Evolutionary conservation across 257 asterid species (phyloP), one percentile per base, ranked within the genome.

Genomic region (Solanum habrochaites): DNA sequence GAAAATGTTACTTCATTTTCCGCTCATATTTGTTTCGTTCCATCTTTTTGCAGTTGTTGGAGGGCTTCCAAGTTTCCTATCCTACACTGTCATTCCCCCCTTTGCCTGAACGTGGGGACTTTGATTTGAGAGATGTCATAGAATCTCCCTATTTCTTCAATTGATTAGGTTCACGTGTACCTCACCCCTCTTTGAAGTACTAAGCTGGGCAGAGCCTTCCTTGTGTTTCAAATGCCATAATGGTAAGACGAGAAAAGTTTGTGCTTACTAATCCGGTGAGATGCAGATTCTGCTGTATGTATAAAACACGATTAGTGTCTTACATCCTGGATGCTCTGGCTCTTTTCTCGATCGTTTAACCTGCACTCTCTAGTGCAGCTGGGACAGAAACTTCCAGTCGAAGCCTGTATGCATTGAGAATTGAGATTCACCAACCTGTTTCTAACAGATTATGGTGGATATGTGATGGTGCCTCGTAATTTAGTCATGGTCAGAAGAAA

Each of bases 91-190:
- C 92, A 27, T 97, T 97, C 90, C 99, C 99, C n/a, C 91, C 95
- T 25, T 89, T 97, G 93, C 99, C 99, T 3, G 98, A 93, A 62
- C 92, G 97, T 64, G 99, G 99, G 29, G 96, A 94, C 87, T 94
- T 97, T 40, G 95, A 97, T 87, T 96, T 97, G 83, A 88, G 87
- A 88, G 96, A 95, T 31, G 99, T 97, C 71, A 82, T 97, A 87
- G 91, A 88, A 85, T 95, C 99, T 11, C 94, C 97, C 27, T 97
- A 97, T 89, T 97, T 97, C 94, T 97, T 97, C 92, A 97, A 97
- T 93, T 97, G 90, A 95, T 16, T 32, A 40, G 69, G 31, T 49
- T 81, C 85, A 49, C 23, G 45, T 8, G 21, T 49, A 81, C 69
- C 40, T 80, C 85, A 31, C 85, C 20, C 69, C 67, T 32, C 45